Percentiles rank a stretch among this genome's conserved stretches.
Conservation (phyloP, 2,329 filamentous ascomycete genomes). For the Knufia fluminis region DNA sequence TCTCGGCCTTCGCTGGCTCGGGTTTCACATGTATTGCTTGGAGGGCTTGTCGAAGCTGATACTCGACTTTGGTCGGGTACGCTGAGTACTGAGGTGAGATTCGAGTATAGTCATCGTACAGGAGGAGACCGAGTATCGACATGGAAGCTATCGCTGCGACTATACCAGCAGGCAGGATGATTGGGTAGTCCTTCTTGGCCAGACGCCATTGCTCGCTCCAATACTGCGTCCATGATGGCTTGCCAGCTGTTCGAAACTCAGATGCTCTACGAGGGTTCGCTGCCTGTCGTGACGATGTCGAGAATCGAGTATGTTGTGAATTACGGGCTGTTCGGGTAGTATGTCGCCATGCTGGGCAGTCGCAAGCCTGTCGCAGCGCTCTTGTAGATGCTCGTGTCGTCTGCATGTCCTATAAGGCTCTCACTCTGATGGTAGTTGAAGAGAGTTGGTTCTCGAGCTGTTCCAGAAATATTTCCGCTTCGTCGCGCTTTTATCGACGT, state of each 20-base stretch:
- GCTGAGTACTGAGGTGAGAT: constrained; percentile 34
- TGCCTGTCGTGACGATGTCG: neutral
- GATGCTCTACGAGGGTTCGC: neutral
- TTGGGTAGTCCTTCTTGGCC: constrained; percentile 26
- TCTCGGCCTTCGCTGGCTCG: constrained; percentile 66
- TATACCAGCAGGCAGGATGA: constrained; percentile 34
- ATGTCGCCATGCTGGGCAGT: neutral
- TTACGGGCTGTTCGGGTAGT: neutral
- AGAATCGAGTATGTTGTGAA: neutral
- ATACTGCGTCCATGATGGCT: neutral
- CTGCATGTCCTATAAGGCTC: too few relatives aligned
- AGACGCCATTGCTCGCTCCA: constrained; percentile 3
- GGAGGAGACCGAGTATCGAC: constrained; percentile 31
- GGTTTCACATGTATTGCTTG: constrained; percentile 74
- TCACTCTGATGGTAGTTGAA: too few relatives aligned
- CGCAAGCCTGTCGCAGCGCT: neutral
- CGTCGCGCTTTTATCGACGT: neutral
- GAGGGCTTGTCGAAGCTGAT: constrained; percentile 68
- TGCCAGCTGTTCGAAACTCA: neutral
- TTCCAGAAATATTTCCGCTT: neutral
- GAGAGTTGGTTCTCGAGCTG: too few relatives aligned
- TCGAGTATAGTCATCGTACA: constrained; percentile 36
- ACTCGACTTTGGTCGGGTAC: constrained; percentile 37
- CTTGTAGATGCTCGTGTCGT: neutral
- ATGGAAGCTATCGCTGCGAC: constrained; percentile 30